These are phyloP conservation scores for Salix suchowensis DNA, from an alignment of 345 rosid species.

Conservation along the genomic window DNA sequence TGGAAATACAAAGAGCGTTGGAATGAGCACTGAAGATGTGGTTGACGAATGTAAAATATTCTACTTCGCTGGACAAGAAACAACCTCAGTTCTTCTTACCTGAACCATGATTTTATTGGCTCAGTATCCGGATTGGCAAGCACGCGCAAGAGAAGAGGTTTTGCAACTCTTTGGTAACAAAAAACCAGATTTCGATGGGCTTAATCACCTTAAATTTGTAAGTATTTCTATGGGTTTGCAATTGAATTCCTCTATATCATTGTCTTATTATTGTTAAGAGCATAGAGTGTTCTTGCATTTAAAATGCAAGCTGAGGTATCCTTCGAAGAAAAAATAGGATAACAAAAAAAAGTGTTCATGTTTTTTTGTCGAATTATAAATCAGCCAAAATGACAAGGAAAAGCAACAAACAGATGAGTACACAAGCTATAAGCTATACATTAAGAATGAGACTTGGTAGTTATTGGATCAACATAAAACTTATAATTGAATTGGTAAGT, in stretches of 20 bases:
- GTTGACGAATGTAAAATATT: constrained; percentile 19
- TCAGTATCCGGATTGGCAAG: constrained; percentile 15
- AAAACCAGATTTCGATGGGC: constrained; percentile 11
- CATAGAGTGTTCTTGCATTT: too few species aligned
- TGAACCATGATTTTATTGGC: constrained; percentile 24
- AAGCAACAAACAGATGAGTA: too few species aligned
- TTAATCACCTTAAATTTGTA: constrained; percentile 19
- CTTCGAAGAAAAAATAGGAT: not conserved
- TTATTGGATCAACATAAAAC: too few species aligned
- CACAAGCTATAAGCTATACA: too few species aligned
- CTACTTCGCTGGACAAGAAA: constrained; percentile 24
- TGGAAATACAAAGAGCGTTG: not conserved
- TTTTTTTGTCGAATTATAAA: too few species aligned
- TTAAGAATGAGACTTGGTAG: too few species aligned
- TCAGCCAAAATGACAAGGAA: too few species aligned
- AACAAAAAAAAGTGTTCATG: too few species aligned
- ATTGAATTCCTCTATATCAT: not conserved
- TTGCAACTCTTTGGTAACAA: constrained; percentile 8
- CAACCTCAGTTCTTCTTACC: constrained; percentile 11
- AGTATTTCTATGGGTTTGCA: not conserved
- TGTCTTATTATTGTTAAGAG: too few species aligned
- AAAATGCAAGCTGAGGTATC: not conserved
- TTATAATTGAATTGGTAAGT: too few species aligned
- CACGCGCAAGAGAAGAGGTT: constrained; percentile 17
- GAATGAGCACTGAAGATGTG: constrained; percentile 38